Percentiles rank a stretch among this genome's conserved stretches.
Evolutionary conservation across 192 early-diverging fungal genomes (phyloP).

Genomic region (Chytriomyces confervae): DNA sequence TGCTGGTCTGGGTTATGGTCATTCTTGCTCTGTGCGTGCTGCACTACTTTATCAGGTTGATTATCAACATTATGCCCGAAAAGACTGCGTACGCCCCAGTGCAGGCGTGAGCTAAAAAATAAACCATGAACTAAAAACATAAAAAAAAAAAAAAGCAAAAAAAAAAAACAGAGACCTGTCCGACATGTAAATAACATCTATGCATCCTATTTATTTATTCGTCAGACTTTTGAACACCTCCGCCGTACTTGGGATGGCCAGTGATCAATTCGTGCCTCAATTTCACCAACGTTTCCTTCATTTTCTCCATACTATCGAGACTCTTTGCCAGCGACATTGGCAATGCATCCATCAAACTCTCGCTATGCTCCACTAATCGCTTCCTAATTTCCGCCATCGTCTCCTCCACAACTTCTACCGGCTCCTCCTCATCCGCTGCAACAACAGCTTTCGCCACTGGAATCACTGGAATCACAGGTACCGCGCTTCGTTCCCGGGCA

Average conservation of each 20-base stretch:
- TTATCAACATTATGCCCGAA: background rate
- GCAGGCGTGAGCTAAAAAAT: too few species aligned
- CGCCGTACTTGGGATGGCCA: too few species aligned
- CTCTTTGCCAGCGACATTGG: background rate
- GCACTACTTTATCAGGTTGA: background rate
- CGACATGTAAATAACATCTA: too few species aligned
- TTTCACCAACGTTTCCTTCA: background rate
- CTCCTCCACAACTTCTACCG: background rate
- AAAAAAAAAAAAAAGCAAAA: too few species aligned
- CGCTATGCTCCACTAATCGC: background rate
- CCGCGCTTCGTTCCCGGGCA: background rate
- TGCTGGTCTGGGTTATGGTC: conserved; percentile 24
- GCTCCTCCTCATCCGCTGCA: background rate
- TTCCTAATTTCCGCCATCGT: background rate
- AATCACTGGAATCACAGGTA: background rate
- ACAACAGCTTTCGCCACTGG: background rate
- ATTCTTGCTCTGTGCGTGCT: background rate
- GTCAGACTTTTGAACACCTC: too few species aligned
- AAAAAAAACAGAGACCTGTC: too few species aligned
- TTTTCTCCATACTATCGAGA: background rate
- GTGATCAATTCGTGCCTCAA: background rate
- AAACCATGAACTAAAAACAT: too few species aligned
- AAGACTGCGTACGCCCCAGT: too few species aligned
- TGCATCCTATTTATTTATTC: too few species aligned
- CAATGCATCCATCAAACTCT: background rate